Evolutionary conservation across 139 green algal genomes (phyloP), one percentile per base, ranked within the genome.

Genomic region (Gonium pectorale): DNA sequence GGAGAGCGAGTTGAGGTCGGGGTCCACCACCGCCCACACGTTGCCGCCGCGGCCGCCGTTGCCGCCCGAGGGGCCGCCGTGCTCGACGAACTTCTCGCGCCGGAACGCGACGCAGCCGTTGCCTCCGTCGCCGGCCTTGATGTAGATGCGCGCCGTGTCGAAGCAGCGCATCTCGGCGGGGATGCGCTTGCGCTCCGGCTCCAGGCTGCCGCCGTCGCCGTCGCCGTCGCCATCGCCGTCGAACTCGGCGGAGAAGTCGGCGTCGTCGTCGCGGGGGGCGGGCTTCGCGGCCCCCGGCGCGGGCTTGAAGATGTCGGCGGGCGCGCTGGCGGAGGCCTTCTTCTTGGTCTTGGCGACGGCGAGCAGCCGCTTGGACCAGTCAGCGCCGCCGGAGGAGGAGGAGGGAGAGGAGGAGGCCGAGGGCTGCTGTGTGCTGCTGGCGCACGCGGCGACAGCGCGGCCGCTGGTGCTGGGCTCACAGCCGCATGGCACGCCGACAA

Each of bases 91-190:
- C 89, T 99, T 99, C 90, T 99, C 97, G 11, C 98, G 86, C 5
- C 96, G 90, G 89, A 99, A 99, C 0, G 98, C 96, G 1, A 99
- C 96, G 70, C 96, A 97, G 51, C 98, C 98, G 35, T 96, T 91
- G 51, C 98, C 98, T 6, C 98, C 98, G 81, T 99, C 92, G 5
- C 98, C 98, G 5, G 90, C 91, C 78, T 97, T 97, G 26, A 98
- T 90, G 70, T 92, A 96, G 31, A 99, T 98, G 68, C 90, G 89
- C 0, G 96, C 96, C 0, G 95, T 98, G 88, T 99, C 97, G 83
- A 99, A 99, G 90, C 91, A 99, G 38, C 96, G 93, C 79, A 99
- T 92, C 86, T 97, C 93, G 2, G 90, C 92, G 0, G 95, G 96
- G 41, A 98, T 75, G 43, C 85, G 80, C 81, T 92, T 93, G 33